A percentile compares a stretch with the other conserved stretches of the same genome.
These are phyloP conservation scores for Colletotrichum falcatum DNA, from an alignment of 2,329 filamentous ascomycete species.

Conservation along the genomic window DNA sequence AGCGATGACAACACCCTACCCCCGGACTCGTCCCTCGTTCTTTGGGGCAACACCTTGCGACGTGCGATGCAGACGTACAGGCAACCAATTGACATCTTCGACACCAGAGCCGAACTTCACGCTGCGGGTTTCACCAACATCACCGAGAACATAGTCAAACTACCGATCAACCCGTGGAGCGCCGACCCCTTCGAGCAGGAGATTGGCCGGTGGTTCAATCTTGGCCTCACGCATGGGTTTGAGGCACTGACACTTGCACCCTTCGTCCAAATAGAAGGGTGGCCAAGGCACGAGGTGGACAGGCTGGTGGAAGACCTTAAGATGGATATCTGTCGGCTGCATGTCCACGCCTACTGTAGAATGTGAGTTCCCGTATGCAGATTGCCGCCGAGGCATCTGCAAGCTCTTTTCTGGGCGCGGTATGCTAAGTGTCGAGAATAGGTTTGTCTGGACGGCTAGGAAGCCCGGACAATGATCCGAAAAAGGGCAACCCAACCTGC, in stretches of 20 bases:
- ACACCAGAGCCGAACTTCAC: slow-evolving; percentile 66
- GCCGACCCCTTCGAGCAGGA: slow-evolving; percentile 72
- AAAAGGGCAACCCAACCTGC: slow-evolving; percentile 12
- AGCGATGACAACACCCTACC: slow-evolving; percentile 75
- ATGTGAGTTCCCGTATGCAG: slow-evolving; percentile 68
- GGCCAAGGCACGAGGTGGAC: slow-evolving; percentile 71
- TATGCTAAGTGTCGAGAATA: slow-evolving; percentile 29
- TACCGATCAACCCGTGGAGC: slow-evolving; percentile 82
- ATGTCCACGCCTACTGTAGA: slow-evolving; percentile 78
- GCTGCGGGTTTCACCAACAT: slow-evolving; percentile 85
- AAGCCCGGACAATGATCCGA: slow-evolving; percentile 40
- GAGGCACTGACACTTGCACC: slow-evolving; percentile 80
- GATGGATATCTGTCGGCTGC: slow-evolving; percentile 75
- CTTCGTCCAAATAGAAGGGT: slow-evolving; percentile 72
- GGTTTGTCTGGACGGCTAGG: slow-evolving; percentile 43
- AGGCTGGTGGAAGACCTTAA: slow-evolving; percentile 73
- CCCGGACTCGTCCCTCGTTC: slow-evolving; percentile 65
- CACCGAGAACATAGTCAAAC: slow-evolving; percentile 73
- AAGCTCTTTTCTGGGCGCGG: neutral
- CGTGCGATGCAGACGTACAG: slow-evolving; percentile 74
- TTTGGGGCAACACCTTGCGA: slow-evolving; percentile 78
- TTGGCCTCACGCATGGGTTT: slow-evolving; percentile 79
- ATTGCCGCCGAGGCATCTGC: slow-evolving; percentile 19
- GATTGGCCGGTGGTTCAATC: slow-evolving; percentile 85
- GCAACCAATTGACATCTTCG: slow-evolving; percentile 72